These are phyloP conservation scores for Lasiosphaeris hirsuta DNA, from an alignment of 495 filamentous ascomycete genomes.

Conservation along the genomic window DNA sequence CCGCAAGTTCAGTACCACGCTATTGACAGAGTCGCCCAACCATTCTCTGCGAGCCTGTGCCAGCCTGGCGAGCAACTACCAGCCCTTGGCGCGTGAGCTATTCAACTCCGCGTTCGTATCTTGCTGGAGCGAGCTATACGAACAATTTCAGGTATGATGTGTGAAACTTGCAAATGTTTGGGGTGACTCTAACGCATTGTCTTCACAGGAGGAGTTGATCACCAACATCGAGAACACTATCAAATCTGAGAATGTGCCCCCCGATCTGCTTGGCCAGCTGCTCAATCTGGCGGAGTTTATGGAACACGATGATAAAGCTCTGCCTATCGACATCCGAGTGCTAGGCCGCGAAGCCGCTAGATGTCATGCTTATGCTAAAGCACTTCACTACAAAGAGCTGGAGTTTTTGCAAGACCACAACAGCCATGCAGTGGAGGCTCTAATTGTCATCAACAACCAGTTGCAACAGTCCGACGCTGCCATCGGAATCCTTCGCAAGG, in stretches of 20 bases:
- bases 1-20: conserved; percentile 88
- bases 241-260: conserved; percentile 86
- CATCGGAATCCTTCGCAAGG: conserved; percentile 92
- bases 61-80: conserved; percentile 83
- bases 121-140: conserved; percentile 96
- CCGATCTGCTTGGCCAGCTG: conserved; percentile 89
- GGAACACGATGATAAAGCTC: conserved; percentile 98
- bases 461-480: conserved; percentile 96
- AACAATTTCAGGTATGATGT: conserved; percentile 61
- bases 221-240: conserved; percentile 93
- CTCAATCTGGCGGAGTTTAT: conserved; percentile 98
- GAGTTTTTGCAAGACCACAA: conserved; percentile 98
- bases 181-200: conserved; percentile 7
- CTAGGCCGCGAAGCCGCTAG: conserved; percentile 89
- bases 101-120: conserved; percentile 99
- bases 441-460: conserved; percentile 98
- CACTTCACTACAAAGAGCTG: conserved; percentile 96
- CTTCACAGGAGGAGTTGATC: conserved; percentile 78
- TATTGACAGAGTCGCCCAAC: conserved; percentile 92
- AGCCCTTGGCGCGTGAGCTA: conserved; percentile 83
- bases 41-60: conserved; percentile 92
- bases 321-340: conserved; percentile 93
- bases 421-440: conserved; percentile 88
- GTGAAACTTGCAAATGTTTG: neutral
- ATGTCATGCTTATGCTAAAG: conserved; percentile 97